phyloP scores from a whole-genome alignment of 805 yeast species.

The Sungouiella blattae region DNA sequence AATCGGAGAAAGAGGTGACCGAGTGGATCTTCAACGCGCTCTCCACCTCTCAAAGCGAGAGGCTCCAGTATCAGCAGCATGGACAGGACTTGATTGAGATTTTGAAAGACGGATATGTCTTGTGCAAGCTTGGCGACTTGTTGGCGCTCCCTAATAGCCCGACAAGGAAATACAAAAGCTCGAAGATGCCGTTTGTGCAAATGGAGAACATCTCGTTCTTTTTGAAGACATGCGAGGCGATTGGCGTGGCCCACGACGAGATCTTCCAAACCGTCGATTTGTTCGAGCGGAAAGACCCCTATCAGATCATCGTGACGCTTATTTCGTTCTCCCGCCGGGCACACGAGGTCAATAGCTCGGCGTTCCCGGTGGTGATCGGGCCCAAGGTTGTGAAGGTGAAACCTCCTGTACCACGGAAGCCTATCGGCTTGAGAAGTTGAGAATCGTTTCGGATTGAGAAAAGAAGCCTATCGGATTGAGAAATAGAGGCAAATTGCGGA shows the following conservation, averaged over 20 bases:
- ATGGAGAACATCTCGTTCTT: conserved; percentile 85
- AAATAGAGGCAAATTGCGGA: no score
- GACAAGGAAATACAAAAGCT: conserved; percentile 48
- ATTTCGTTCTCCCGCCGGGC: conserved; percentile 72
- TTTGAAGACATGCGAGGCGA: conserved; percentile 52
- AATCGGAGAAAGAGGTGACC: conserved; percentile 39
- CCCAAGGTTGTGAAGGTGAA: conserved; percentile 44
- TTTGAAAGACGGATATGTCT: conserved; percentile 56
- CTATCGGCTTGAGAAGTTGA: conserved; percentile 18
- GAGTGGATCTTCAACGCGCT: conserved; percentile 52
- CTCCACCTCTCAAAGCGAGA: conserved; percentile 6
- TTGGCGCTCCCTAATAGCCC: conserved; percentile 26
- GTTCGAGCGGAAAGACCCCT: conserved; percentile 70
- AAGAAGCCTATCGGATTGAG: no score
- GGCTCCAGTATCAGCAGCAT: conserved; percentile 4
- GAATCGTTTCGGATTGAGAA: no score
- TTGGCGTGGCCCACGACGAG: conserved; percentile 80
- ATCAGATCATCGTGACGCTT: conserved; percentile 70
- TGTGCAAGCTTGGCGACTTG: conserved; percentile 33
- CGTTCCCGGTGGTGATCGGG: conserved; percentile 30
- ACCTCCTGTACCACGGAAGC: conserved; percentile 57
- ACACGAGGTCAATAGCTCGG: conserved; percentile 34
- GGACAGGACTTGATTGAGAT: conserved; percentile 47
- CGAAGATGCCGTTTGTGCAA: conserved; percentile 68
- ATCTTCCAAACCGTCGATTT: conserved; percentile 75